A percentile compares a stretch with the other conserved stretches of the same genome.
Evolutionary conservation across 768 basidiomycete species (phyloP).

Genomic region (Trametes gibbosa): DNA sequence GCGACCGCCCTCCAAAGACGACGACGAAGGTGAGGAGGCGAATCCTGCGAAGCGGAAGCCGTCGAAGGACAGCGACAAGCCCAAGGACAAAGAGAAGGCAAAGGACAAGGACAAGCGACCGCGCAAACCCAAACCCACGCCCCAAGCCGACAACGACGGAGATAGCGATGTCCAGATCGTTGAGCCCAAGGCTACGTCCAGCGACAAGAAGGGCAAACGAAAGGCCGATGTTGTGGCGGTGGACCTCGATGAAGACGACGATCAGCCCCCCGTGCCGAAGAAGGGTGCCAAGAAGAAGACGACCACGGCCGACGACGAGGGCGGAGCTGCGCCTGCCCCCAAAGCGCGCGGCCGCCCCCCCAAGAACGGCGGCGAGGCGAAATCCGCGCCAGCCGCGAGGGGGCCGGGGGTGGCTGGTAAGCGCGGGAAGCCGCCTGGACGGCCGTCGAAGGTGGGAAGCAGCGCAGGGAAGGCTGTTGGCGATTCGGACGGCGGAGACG

Average conservation of each 20-base stretch:
- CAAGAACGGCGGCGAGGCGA: constrained; percentile 2
- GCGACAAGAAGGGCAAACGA: constrained; percentile 38
- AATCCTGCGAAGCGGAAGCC: neutral
- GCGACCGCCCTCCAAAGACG: neutral
- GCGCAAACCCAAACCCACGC: neutral
- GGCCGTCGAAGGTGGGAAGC: neutral
- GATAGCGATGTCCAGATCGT: constrained; percentile 17
- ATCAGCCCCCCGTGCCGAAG: constrained; percentile 4
- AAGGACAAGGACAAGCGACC: constrained; percentile 3
- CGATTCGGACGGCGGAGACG: neutral
- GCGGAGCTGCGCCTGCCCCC: neutral
- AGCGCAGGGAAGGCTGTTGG: neutral
- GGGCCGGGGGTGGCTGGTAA: neutral
- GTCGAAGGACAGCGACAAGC: constrained; percentile 3
- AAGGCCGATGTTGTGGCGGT: constrained; percentile 26
- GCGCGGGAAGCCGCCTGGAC: constrained; percentile 7
- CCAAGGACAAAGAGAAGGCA: neutral
- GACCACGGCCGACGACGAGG: neutral
- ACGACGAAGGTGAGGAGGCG: too few relatives aligned
- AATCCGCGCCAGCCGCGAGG: neutral
- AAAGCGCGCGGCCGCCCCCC: constrained; percentile 7
- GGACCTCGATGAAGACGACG: constrained; percentile 18
- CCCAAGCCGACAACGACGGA: neutral
- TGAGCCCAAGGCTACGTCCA: neutral
- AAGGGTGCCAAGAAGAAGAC: constrained; percentile 9